Conservation (phyloP, 495 filamentous ascomycete genomes). For the Glonium stellatum region DNA sequence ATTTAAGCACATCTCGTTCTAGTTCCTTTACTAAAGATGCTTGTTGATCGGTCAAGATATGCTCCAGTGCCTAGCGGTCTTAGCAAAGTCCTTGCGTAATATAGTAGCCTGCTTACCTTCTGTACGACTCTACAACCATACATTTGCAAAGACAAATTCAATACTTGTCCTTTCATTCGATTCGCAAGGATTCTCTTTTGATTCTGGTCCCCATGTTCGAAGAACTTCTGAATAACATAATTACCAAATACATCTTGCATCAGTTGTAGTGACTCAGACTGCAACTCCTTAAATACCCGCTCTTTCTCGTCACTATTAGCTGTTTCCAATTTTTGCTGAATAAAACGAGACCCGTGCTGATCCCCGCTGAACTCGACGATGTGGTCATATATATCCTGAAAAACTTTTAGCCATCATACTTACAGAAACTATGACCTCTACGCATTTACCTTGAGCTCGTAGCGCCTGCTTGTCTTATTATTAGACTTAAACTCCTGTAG, state of each 20-base stretch:
- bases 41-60: conserved; percentile 88
- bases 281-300: conserved; percentile 82
- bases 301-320: conserved; percentile 97
- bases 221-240: conserved; percentile 97
- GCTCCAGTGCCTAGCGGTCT: conserved; percentile 68
- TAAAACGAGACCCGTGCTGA: conserved; percentile 91
- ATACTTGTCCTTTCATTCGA: conserved; percentile 78
- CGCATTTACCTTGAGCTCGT: conserved; percentile 66
- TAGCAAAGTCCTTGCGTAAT: conserved; percentile 19
- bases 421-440: background rate
- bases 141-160: conserved; percentile 76
- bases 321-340: conserved; percentile 88
- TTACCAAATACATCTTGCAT: conserved; percentile 98
- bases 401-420: conserved; percentile 14
- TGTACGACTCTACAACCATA: conserved; percentile 96
- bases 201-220: conserved; percentile 89
- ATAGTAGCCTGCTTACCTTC: conserved; percentile 51
- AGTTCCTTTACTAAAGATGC: conserved; percentile 76
- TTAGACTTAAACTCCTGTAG: conserved; percentile 75
- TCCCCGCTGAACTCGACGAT: conserved; percentile 95
- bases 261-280: conserved; percentile 71
- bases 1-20: conserved; percentile 66
- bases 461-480: conserved; percentile 69
- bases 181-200: conserved; percentile 84
- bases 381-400: conserved; percentile 75